Percentiles rank a stretch among this genome's conserved stretches.
phyloP scores from a whole-genome alignment of 768 basidiomycete species.

The Serendipita sp. region DNA sequence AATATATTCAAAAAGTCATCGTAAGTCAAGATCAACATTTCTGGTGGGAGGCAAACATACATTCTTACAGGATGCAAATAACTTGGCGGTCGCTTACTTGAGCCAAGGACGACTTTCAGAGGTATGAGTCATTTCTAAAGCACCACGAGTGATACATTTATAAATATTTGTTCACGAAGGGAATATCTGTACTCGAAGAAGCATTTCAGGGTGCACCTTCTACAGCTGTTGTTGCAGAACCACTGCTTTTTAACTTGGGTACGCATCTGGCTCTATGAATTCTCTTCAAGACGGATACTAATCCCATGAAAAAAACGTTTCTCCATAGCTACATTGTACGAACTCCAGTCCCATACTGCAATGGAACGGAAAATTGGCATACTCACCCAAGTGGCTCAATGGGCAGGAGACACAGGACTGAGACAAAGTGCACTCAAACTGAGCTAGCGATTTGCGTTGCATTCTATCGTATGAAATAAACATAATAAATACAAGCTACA shows the following conservation, averaged over 20 bases:
- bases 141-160: neutral
- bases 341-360: slow-evolving; percentile 55
- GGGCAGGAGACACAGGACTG: slow-evolving; percentile 65
- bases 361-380: slow-evolving; percentile 62
- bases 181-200: slow-evolving; percentile 49
- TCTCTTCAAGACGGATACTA: neutral
- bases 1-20: slow-evolving; percentile 17
- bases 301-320: neutral
- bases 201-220: slow-evolving; percentile 49
- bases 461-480: neutral
- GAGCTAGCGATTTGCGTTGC: neutral
- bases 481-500: neutral
- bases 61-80: slow-evolving; percentile 45
- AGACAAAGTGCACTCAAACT: slow-evolving; percentile 63
- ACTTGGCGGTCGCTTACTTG: slow-evolving; percentile 53
- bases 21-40: neutral
- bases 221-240: slow-evolving; percentile 58
- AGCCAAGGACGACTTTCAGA: slow-evolving; percentile 58
- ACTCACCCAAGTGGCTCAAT: slow-evolving; percentile 60
- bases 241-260: slow-evolving; percentile 77
- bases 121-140: slow-evolving; percentile 22
- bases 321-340: slow-evolving; percentile 57
- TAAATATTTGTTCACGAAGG: slow-evolving; percentile 23
- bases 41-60: neutral
- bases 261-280: slow-evolving; percentile 13